A percentile compares a stretch with the other conserved stretches of the same genome.
Conservation (phyloP, 208 protist species). For the Trypanosoma scelopori region DNA sequence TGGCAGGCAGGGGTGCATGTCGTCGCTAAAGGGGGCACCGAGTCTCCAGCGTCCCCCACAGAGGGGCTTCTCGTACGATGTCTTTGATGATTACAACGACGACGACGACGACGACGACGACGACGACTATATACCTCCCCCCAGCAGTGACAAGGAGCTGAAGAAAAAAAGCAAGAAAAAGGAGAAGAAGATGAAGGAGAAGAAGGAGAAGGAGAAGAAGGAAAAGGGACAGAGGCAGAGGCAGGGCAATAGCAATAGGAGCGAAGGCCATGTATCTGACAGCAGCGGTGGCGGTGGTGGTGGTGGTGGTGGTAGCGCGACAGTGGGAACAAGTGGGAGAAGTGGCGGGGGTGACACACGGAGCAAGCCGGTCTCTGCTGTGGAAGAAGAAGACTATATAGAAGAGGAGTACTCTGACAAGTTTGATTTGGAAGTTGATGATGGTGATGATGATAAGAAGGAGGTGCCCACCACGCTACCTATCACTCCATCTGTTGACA, state of each 20-base stretch:
- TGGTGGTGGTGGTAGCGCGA: not conserved
- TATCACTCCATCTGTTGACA: constrained; percentile 13
- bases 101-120: constrained; percentile 49
- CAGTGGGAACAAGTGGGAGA: constrained; percentile 1
- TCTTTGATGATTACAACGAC: constrained; percentile 22
- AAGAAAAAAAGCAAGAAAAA: constrained; percentile 30
- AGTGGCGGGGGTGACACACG: not conserved
- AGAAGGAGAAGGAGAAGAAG: constrained; percentile 32
- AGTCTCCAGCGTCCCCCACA: constrained; percentile 35
- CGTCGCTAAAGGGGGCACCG: constrained; percentile 55
- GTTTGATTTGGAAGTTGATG: constrained; percentile 74
- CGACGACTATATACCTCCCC: constrained; percentile 49
- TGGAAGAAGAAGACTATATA: constrained; percentile 29
- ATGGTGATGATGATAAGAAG: constrained; percentile 16
- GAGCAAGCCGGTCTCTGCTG: constrained; percentile 17
- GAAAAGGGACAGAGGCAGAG: constrained; percentile 5
- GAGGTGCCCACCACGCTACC: constrained; percentile 9
- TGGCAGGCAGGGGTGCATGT: constrained; percentile 19
- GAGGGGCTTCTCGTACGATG: constrained; percentile 45
- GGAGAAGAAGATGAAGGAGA: constrained; percentile 23
- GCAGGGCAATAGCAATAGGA: constrained; percentile 25
- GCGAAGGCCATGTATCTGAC: not conserved
- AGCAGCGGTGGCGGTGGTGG: constrained; percentile 3
- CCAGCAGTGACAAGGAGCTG: constrained; percentile 19
- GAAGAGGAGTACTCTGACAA: constrained; percentile 58